Evolutionary conservation across 1,284 basidiomycete species (phyloP).

Genomic region (Marasmius tenuissimus): DNA sequence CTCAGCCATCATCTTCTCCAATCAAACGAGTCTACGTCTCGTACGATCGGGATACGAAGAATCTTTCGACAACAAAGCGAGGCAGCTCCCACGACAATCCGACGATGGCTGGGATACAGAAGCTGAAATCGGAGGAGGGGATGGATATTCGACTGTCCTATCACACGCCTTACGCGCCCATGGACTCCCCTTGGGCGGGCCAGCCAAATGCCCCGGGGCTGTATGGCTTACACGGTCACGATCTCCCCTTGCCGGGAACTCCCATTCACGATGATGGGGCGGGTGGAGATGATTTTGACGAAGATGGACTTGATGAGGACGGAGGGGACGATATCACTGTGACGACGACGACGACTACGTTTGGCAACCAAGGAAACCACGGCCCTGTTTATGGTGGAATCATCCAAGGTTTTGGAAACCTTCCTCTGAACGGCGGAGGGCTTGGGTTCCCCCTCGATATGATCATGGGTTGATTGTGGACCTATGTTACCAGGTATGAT

Average conservation of each 20-base stretch:
- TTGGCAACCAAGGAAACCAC: too few species aligned
- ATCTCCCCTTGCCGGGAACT: too few species aligned
- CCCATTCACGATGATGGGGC: background rate
- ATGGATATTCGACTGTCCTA: constrained; percentile 2
- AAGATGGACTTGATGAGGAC: background rate
- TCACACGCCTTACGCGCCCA: background rate
- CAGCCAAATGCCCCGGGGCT: background rate
- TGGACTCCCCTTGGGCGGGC: background rate
- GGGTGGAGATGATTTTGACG: background rate
- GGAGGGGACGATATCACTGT: background rate
- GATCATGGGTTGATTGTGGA: too few species aligned
- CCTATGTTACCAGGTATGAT: too few species aligned
- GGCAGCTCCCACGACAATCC: background rate
- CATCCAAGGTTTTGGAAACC: too few species aligned
- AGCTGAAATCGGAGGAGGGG: constrained; percentile 4
- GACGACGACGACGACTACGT: too few species aligned
- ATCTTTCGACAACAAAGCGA: background rate
- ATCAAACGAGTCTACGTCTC: background rate
- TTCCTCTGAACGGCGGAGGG: too few species aligned
- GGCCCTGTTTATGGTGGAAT: too few species aligned
- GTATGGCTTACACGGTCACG: background rate
- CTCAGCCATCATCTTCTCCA: background rate
- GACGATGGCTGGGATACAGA: constrained; percentile 1
- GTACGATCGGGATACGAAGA: background rate
- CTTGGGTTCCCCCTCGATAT: too few species aligned